A percentile compares a stretch with the other conserved stretches of the same genome.
Conservation (phyloP, 768 basidiomycete genomes). For the Phallus indusiatus region DNA sequence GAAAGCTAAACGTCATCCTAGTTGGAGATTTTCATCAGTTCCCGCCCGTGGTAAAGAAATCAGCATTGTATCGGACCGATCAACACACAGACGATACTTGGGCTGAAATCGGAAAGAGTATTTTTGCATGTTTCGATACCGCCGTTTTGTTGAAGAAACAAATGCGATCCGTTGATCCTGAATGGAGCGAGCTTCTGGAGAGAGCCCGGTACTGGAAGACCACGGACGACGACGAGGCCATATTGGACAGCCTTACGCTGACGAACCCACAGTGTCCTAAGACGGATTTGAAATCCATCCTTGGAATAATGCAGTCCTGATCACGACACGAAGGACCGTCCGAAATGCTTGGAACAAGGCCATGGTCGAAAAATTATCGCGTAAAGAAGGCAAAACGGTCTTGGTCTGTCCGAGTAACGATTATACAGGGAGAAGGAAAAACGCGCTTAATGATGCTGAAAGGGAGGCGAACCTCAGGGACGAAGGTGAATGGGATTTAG, state of each 20-base stretch:
- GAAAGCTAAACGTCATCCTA: slow-evolving; percentile 30
- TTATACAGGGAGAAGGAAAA: slow-evolving; percentile 5
- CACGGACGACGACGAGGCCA: slow-evolving; percentile 18
- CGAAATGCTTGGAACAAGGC: slow-evolving; percentile 29
- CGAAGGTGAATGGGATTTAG: too few species aligned
- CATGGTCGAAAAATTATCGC: slow-evolving; percentile 17
- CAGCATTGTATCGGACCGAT: slow-evolving; percentile 18
- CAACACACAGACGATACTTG: slow-evolving; percentile 2
- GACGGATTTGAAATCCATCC: slow-evolving; percentile 17
- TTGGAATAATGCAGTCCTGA: slow-evolving; percentile 26
- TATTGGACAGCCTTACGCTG: slow-evolving; percentile 20
- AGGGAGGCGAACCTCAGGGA: too few species aligned
- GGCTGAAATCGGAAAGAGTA: slow-evolving; percentile 12
- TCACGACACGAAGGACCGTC: slow-evolving; percentile 29
- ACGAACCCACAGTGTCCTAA: not conserved
- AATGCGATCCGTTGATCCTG: slow-evolving; percentile 21
- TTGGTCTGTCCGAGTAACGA: slow-evolving; percentile 26
- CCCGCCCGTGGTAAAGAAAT: slow-evolving; percentile 27
- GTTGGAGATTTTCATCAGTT: slow-evolving; percentile 38
- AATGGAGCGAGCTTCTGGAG: slow-evolving; percentile 24
- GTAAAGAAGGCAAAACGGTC: slow-evolving; percentile 14
- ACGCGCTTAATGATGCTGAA: too few species aligned
- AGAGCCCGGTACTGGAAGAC: slow-evolving; percentile 19
- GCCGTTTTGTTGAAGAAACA: slow-evolving; percentile 31
- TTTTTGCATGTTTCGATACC: slow-evolving; percentile 21